Evolutionary conservation across 192 early-diverging fungal genomes (phyloP).

Genomic region (Gorgonomyces haynaldii): DNA sequence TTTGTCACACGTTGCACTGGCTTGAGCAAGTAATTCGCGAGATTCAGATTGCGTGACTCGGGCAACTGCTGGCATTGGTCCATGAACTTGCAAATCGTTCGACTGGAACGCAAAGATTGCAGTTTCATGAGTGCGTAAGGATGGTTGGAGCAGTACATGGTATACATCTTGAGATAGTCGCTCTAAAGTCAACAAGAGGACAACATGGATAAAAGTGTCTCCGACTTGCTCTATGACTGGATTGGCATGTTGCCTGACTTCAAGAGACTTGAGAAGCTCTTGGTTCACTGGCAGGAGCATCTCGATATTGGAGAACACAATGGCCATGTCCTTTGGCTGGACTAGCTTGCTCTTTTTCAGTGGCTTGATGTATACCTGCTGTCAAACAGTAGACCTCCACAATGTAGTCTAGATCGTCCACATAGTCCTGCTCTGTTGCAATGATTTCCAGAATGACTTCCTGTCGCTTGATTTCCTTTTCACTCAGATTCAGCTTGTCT

Average conservation of each 20-base stretch:
- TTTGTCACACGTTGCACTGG: conserved; percentile 49
- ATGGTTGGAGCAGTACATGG: conserved; percentile 53
- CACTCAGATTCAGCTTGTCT: conserved; percentile 44
- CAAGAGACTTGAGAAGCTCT: conserved; percentile 24
- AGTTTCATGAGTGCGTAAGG: conserved; percentile 48
- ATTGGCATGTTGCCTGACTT: conserved; percentile 17
- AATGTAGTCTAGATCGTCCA: conserved; percentile 72
- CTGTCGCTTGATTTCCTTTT: conserved; percentile 72
- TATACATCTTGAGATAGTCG: conserved; percentile 51
- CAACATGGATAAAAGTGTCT: conserved; percentile 39
- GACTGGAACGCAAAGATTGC: conserved; percentile 27
- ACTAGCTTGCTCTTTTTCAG: conserved; percentile 27
- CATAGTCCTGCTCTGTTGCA: conserved; percentile 83
- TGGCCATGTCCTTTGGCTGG: conserved; percentile 34
- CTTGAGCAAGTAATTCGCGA: conserved; percentile 39
- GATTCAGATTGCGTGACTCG: conserved; percentile 23
- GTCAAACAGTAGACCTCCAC: conserved; percentile 44
- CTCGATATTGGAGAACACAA: conserved; percentile 44
- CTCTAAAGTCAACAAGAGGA: conserved; percentile 16
- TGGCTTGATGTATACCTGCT: conserved; percentile 31
- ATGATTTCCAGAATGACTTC: conserved; percentile 93
- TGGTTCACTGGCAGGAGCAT: conserved; percentile 30
- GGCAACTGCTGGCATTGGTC: conserved; percentile 24
- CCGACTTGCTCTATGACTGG: conserved; percentile 32
- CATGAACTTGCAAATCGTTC: conserved; percentile 32